phyloP scores from a whole-genome alignment of 371 early-diverging fungal genomes.

The Syncephalastrum sp. region DNA sequence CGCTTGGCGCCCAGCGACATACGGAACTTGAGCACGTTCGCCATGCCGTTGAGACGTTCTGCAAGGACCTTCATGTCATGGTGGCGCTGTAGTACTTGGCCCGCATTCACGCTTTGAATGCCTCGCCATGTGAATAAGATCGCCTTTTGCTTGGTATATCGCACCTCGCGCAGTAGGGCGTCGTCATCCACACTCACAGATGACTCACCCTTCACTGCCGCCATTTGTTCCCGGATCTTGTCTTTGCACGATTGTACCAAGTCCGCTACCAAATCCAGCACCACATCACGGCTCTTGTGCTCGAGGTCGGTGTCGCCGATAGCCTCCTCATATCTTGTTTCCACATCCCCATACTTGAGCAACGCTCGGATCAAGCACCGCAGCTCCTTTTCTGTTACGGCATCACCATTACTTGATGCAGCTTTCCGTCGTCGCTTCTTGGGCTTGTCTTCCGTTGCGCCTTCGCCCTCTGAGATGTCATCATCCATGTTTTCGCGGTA shows the following conservation, averaged over 20 bases:
- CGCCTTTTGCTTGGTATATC: conserved; percentile 74
- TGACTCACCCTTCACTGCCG: conserved; percentile 24
- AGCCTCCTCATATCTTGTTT: conserved; percentile 74
- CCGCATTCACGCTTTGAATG: conserved; percentile 83
- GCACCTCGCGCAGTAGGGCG: conserved; percentile 45
- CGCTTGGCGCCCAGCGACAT: conserved; percentile 73
- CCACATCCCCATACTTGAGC: conserved; percentile 81
- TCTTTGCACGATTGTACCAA: conserved; percentile 73
- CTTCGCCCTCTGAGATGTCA: conserved; percentile 26
- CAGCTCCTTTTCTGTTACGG: conserved; percentile 75
- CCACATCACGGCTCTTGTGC: conserved; percentile 62
- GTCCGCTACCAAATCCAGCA: conserved; percentile 58
- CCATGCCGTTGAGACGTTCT: conserved; percentile 26
- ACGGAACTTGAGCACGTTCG: conserved; percentile 53
- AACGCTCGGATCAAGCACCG: conserved; percentile 78
- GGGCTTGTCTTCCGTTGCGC: conserved; percentile 9
- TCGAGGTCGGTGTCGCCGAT: conserved; percentile 78
- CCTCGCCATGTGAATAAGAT: conserved; percentile 77
- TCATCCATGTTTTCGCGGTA: conserved; percentile 33
- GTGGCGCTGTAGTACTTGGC: conserved; percentile 67
- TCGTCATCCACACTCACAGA: conserved; percentile 41
- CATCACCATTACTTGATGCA: conserved; percentile 20
- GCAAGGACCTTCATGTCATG: conserved; percentile 50
- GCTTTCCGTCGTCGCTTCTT: conserved; percentile 14
- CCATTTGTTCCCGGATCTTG: conserved; percentile 58